phyloP scores from a whole-genome alignment of 1,284 basidiomycete genomes.

The Ceratobasidium sp. region DNA sequence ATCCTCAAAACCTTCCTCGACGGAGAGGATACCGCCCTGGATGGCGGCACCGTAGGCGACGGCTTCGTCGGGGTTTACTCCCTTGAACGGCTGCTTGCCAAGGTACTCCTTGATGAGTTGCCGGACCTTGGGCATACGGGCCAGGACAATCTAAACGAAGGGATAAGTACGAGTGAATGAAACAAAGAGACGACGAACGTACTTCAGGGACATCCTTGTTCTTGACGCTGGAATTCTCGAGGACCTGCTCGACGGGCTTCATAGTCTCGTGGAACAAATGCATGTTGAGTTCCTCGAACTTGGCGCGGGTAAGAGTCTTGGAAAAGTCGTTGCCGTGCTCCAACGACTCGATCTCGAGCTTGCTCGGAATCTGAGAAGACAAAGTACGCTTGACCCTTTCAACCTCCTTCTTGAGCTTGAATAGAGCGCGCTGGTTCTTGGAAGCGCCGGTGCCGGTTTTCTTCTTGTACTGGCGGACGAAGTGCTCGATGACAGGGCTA shows the following conservation, averaged over 20 bases:
- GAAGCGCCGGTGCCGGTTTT: constrained; percentile 93
- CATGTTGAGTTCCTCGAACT: constrained; percentile 99
- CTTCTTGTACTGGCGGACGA: constrained; percentile 95
- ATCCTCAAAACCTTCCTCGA: constrained; percentile 85
- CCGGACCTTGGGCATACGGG: constrained; percentile 98
- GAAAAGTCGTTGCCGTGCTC: constrained; percentile 97
- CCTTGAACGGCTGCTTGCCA: constrained; percentile 92
- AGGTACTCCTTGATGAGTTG: constrained; percentile 96
- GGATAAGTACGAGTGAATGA: not conserved
- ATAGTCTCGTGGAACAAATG: constrained; percentile 99
- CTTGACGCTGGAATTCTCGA: constrained; percentile 98
- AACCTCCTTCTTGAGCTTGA: constrained; percentile 98
- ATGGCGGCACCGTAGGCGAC: constrained; percentile 98
- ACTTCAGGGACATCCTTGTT: constrained; percentile 97
- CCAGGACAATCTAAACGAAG: constrained; percentile 78
- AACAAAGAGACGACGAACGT: constrained; percentile 51
- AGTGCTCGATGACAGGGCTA: constrained; percentile 94
- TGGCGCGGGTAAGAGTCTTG: constrained; percentile 96
- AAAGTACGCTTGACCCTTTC: constrained; percentile 99
- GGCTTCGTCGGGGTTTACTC: constrained; percentile 96
- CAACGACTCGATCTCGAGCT: constrained; percentile 86
- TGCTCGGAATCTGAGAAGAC: constrained; percentile 80
- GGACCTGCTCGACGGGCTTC: constrained; percentile 98
- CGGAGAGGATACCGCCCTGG: constrained; percentile 96
- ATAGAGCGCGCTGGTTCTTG: constrained; percentile 90